Conservation (phyloP, 768 basidiomycete genomes). For the Suillus paluster region DNA sequence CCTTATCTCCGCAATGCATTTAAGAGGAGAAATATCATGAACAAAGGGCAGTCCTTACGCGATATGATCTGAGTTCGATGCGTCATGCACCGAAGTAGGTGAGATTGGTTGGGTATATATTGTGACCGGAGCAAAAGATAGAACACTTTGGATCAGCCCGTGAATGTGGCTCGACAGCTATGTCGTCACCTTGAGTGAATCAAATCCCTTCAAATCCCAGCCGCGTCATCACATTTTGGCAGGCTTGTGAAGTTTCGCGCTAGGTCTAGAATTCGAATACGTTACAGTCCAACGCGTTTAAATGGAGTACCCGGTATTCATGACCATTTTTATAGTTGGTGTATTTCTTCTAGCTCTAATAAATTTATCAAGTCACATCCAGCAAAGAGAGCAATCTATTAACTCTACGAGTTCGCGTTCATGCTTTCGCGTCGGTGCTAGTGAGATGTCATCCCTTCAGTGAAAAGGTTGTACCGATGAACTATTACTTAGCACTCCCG, state of each 20-base stretch:
- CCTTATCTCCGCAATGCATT: constrained; percentile 31
- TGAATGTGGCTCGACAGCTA: not conserved
- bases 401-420: not conserved
- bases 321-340: not conserved
- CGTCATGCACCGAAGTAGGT: constrained; percentile 9
- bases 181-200: constrained; percentile 6
- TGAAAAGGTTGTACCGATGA: too few relatives aligned
- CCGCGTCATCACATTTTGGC: not conserved
- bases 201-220: not conserved
- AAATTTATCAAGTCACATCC: not conserved
- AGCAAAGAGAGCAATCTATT: too few relatives aligned
- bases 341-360: not conserved
- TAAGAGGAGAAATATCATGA: constrained; percentile 5
- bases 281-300: not conserved
- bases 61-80: constrained; percentile 8
- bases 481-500: not conserved
- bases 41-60: constrained; percentile 25
- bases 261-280: not conserved
- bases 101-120: constrained; percentile 11
- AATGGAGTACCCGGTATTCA: not conserved
- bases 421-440: not conserved
- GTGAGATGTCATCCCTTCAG: not conserved
- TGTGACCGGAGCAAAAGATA: constrained; percentile 9
- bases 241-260: not conserved
- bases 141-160: not conserved